Percentiles rank a stretch among this genome's conserved stretches.
Conservation (phyloP, 768 basidiomycete species). For the Imleria badia region DNA sequence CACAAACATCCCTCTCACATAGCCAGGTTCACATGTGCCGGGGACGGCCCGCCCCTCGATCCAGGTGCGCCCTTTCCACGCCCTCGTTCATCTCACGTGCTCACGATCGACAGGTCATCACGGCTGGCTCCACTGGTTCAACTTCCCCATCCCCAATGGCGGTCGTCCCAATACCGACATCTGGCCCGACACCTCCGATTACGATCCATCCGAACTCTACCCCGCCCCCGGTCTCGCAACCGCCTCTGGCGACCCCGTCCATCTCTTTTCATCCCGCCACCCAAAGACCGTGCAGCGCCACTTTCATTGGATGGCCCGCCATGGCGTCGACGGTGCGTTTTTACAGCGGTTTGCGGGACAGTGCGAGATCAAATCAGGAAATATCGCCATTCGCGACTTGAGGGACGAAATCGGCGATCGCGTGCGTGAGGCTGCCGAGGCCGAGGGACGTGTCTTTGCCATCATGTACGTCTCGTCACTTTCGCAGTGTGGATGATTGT, state of each 20-base stretch:
- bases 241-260: constrained; percentile 54
- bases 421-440: constrained; percentile 76
- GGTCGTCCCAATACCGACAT: constrained; percentile 73
- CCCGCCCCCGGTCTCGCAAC: constrained; percentile 64
- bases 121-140: constrained; percentile 87
- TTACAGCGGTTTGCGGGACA: constrained; percentile 75
- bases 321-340: constrained; percentile 79
- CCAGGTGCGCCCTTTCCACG: constrained; percentile 40
- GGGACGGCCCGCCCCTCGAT: constrained; percentile 66
- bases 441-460: constrained; percentile 77
- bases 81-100: background rate
- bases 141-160: constrained; percentile 62
- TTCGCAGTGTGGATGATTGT: background rate
- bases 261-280: constrained; percentile 78
- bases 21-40: constrained; percentile 67
- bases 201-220: constrained; percentile 69
- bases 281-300: constrained; percentile 67
- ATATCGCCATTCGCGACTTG: constrained; percentile 56
- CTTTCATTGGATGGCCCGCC: constrained; percentile 71
- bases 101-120: constrained; percentile 51
- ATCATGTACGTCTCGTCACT: constrained; percentile 64
- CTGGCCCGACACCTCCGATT: constrained; percentile 77
- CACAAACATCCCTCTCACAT: background rate
- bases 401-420: constrained; percentile 74
- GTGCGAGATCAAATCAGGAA: constrained; percentile 54